Evolutionary conservation across 345 rosid species (phyloP).

Genomic region (Adansonia digitata): DNA sequence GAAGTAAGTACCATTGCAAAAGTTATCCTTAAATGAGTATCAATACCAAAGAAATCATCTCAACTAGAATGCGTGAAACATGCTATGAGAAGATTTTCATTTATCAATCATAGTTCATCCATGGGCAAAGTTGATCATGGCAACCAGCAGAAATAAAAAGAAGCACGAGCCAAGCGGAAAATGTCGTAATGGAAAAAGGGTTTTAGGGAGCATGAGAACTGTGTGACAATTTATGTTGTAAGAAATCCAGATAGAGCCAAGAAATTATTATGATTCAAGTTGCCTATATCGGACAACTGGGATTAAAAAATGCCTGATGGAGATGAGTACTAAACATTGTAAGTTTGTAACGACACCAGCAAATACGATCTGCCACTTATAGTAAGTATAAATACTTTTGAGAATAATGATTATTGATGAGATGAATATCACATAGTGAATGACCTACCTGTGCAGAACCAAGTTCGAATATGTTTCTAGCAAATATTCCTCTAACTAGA

Average conservation of each 20-base stretch:
- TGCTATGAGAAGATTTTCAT: not conserved
- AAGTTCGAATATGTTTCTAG: constrained; percentile 95
- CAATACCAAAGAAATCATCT: not conserved
- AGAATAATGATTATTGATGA: not conserved
- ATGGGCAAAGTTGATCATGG: not conserved
- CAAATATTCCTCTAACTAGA: constrained; percentile 83
- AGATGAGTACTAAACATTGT: not conserved
- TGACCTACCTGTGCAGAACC: constrained; percentile 86
- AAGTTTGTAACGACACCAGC: not conserved
- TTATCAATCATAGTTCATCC: constrained; percentile 1
- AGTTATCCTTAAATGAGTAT: not conserved
- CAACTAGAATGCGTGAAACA: not conserved
- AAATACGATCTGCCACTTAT: not conserved
- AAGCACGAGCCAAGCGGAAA: not conserved
- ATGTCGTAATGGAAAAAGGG: not conserved
- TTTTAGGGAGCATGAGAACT: not conserved
- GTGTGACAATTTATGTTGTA: not conserved
- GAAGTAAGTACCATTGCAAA: constrained; percentile 5
- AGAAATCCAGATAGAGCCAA: not conserved
- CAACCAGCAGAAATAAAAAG: not conserved
- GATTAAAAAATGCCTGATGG: not conserved
- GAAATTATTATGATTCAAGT: not conserved
- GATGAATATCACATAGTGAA: constrained; percentile 5
- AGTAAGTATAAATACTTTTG: not conserved
- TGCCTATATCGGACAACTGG: not conserved